Evolutionary conservation across 306 rosid species (phyloP), one percentile per base, ranked within the genome.

Genomic region (Acmispon strigosus): DNA sequence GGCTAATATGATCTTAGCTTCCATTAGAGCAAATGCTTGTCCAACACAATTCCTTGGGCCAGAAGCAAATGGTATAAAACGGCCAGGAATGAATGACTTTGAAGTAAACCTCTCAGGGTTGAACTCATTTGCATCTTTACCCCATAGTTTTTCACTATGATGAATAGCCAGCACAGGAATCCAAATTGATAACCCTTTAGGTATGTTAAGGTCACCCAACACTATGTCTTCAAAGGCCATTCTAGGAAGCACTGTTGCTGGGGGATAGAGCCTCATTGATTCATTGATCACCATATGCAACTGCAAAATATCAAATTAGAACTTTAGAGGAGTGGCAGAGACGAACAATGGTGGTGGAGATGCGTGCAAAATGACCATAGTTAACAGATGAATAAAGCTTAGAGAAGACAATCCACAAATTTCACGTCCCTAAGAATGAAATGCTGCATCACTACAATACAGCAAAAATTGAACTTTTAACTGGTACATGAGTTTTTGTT

Each of bases 111-210:
- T 83, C 24, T 89, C 83, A 0, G 99, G 99, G 66, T 94, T 89
- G 79, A 94, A 94, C 78, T 89, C 88, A 78, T 94, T 91, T 12
- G 87, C 97, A 77, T 94, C 97, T 81, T 91, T 80, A 1, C 99
- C 99, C 97, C 99, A 94, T 22, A 91, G 2, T 43, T 87, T 91
- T 77, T 86, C 80, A 53, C 90, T 91, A 14, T 94, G 99, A 73
- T 94, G 97, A 78, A 94, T 94, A n/a, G 97, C 99, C 18, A 94
- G 75, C 22, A 94, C 96, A 0, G 99, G 99, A 0, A 94, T 91
- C 99, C 99, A 94, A 73, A 94, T 81, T 34, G 99, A 94, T 22
- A 94, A 77, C 0, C 99, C 99, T 66, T 91, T 91, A 0, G 99
- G 99, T 51, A 94, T 89, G 22, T 86, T 84, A 3, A 94, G 84